Evolutionary conservation across 495 filamentous ascomycete species (phyloP).

Genomic region (Neurospora sublineolata): DNA sequence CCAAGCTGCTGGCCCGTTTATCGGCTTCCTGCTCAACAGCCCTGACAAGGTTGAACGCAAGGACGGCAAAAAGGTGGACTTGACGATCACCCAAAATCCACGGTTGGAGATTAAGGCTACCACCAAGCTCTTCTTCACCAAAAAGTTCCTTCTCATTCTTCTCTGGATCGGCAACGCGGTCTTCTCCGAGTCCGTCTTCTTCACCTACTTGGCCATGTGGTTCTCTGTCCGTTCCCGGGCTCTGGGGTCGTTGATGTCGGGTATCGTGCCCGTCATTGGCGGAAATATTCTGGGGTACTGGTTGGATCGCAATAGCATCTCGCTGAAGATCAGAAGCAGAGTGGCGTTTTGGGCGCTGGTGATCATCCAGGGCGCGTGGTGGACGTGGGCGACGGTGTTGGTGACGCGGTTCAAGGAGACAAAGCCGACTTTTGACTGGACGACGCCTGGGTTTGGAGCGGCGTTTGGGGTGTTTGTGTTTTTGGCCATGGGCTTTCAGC

Average conservation of each 20-base stretch:
- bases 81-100: conserved; percentile 35
- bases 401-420: conserved; percentile 40
- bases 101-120: conserved; percentile 42
- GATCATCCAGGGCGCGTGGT: conserved; percentile 45
- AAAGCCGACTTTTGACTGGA: conserved; percentile 47
- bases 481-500: conserved; percentile 47
- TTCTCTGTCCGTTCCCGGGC: conserved; percentile 52
- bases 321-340: conserved; percentile 38
- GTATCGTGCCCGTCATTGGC: conserved; percentile 44
- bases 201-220: conserved; percentile 48
- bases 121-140: conserved; percentile 37
- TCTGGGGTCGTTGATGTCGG: conserved; percentile 49
- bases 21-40: conserved; percentile 40
- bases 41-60: conserved; percentile 45
- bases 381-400: conserved; percentile 49
- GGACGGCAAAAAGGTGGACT: conserved; percentile 41
- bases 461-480: conserved; percentile 49
- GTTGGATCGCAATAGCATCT: conserved; percentile 38
- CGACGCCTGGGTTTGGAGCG: conserved; percentile 40
- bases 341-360: conserved; percentile 32
- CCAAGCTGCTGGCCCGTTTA: conserved; percentile 45
- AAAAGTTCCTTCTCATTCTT: conserved; percentile 44
- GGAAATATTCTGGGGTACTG: conserved; percentile 48
- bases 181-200: conserved; percentile 51
- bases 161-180: conserved; percentile 51